These are phyloP conservation scores for Aspergillus ibericus DNA, from an alignment of 2,329 filamentous ascomycete genomes.

Conservation along the genomic window DNA sequence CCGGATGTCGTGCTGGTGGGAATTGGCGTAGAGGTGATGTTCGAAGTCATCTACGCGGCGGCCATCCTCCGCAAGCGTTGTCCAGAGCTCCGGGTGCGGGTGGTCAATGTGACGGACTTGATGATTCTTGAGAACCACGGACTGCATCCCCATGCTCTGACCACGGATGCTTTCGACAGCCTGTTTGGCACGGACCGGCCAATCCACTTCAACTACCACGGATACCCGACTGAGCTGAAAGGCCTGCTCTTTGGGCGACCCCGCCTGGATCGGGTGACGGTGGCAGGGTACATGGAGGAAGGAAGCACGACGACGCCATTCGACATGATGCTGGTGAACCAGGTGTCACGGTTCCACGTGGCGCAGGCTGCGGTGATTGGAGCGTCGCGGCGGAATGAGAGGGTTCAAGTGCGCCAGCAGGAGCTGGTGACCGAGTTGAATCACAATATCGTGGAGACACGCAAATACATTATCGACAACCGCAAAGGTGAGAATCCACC, in stretches of 20 bases:
- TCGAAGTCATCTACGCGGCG: conserved; percentile 64
- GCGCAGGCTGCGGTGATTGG: conserved; percentile 55
- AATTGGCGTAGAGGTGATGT: conserved; percentile 65
- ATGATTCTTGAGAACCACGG: conserved; percentile 61
- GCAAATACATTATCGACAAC: conserved; percentile 53
- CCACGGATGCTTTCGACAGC: conserved; percentile 51
- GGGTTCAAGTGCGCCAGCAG: conserved; percentile 48
- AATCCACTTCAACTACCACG: conserved; percentile 68
- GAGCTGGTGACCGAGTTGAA: conserved; percentile 51
- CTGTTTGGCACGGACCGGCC: conserved; percentile 59
- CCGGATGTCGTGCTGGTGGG: conserved; percentile 66
- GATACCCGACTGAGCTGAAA: conserved; percentile 61
- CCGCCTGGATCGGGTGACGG: conserved; percentile 52
- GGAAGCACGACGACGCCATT: conserved; percentile 68
- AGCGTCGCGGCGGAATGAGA: conserved; percentile 50
- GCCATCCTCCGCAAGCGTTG: conserved; percentile 53
- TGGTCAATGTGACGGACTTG: conserved; percentile 66
- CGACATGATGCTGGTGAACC: conserved; percentile 67
- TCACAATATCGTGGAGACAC: conserved; percentile 50
- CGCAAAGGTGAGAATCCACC: conserved; percentile 52
- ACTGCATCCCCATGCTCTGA: conserved; percentile 60
- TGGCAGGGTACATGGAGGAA: conserved; percentile 64
- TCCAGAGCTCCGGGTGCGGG: conserved; percentile 58
- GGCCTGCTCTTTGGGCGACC: conserved; percentile 62
- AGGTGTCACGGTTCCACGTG: conserved; percentile 61